Conservation (phyloP, 768 basidiomycete species). For the Dacryopinax primogenitus region DNA sequence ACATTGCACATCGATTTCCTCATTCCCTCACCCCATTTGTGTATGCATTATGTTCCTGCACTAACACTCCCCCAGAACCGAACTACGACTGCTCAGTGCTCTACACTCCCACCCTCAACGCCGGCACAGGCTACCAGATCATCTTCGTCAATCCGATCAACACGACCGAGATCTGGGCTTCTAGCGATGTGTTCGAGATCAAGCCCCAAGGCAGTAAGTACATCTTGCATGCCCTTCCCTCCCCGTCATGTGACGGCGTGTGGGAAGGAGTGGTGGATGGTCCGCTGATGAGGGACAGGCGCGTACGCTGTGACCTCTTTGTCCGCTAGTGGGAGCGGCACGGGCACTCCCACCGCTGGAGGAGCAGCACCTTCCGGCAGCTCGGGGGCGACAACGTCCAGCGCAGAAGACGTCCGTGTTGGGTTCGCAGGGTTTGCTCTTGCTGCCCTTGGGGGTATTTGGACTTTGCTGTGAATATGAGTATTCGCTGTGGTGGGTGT, state of each 20-base stretch:
- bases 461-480: neutral
- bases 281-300: neutral
- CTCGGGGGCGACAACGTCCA: neutral
- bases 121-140: neutral
- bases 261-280: neutral
- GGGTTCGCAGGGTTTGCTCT: neutral
- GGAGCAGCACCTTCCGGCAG: neutral
- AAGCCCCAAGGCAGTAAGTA: constrained; percentile 24
- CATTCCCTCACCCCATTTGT: neutral
- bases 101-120: neutral
- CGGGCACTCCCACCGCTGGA: neutral
- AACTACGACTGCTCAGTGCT: constrained; percentile 5
- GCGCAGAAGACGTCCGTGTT: neutral
- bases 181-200: constrained; percentile 26
- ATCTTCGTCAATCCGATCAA: constrained; percentile 5
- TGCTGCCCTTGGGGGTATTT: neutral
- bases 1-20: neutral
- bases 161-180: constrained; percentile 23
- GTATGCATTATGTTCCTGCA: too few relatives aligned
- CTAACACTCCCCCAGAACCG: neutral
- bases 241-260: neutral
- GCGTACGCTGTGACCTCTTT: neutral
- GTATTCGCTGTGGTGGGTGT: too few relatives aligned
- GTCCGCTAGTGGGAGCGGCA: neutral
- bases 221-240: neutral